A percentile compares a stretch with the other conserved stretches of the same genome.
Evolutionary conservation across 441 rosid species (phyloP).

Genomic region (Populus tomentosa): DNA sequence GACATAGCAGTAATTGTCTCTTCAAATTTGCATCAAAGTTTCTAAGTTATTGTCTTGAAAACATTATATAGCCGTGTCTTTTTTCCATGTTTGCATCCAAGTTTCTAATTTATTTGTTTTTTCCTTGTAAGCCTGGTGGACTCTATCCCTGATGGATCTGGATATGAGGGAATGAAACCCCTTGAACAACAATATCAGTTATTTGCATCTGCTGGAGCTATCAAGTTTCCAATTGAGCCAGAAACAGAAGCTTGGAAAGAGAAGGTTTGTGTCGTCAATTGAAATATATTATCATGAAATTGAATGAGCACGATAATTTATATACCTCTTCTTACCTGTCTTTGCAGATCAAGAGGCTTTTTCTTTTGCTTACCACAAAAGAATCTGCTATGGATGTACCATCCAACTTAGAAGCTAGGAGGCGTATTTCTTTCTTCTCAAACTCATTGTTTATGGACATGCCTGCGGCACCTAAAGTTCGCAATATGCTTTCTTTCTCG

Average conservation of each 20-base stretch:
- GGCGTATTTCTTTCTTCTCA: conserved; percentile 97
- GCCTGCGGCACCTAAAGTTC: conserved; percentile 99
- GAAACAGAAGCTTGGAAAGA: conserved; percentile 96
- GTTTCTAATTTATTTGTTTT: not conserved
- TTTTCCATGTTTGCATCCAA: not conserved
- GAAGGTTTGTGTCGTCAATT: conserved; percentile 46
- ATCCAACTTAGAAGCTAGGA: conserved; percentile 96
- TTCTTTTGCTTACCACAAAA: conserved; percentile 89
- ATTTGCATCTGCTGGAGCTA: conserved; percentile 94
- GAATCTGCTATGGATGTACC: conserved; percentile 99
- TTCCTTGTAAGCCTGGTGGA: conserved; percentile 57
- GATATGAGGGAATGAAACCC: conserved; percentile 61
- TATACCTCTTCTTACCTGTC: not conserved
- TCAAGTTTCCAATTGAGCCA: conserved; percentile 69
- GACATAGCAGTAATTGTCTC: conserved; percentile 16
- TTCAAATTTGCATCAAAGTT: conserved; percentile 1
- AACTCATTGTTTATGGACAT: conserved; percentile 98
- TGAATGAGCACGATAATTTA: not conserved
- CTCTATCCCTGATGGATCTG: conserved; percentile 66
- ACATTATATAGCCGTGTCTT: not conserved
- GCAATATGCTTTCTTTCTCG: conserved; percentile 99
- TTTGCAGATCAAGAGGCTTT: conserved; percentile 81
- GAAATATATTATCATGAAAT: not conserved
- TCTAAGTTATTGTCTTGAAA: no score
- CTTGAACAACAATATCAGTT: conserved; percentile 67